Conservation (phyloP, 2,329 filamentous ascomycete species). For the Endothia cerciana region DNA sequence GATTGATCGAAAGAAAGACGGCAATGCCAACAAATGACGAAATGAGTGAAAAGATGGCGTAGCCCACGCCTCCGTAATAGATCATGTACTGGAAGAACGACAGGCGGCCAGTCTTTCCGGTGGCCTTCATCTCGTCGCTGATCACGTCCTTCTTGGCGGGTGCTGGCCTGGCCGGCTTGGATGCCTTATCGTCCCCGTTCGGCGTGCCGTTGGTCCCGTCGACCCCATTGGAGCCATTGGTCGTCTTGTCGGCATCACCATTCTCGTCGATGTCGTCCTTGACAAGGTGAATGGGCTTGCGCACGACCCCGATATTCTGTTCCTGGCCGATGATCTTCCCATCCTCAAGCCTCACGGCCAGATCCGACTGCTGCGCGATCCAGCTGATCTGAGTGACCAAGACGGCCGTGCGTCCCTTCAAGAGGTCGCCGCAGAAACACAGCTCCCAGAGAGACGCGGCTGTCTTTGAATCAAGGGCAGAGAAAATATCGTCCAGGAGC, state of each 20-base stretch:
- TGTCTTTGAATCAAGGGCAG: constrained; percentile 62
- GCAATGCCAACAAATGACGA: constrained; percentile 47
- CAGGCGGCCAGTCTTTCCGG: constrained; percentile 49
- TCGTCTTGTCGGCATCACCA: neutral
- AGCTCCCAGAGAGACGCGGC: constrained; percentile 58
- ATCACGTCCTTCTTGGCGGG: constrained; percentile 47
- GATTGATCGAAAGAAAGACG: constrained; percentile 46
- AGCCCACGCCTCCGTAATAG: constrained; percentile 52
- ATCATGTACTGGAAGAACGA: constrained; percentile 53
- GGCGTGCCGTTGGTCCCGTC: constrained; percentile 29
- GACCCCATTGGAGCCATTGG: constrained; percentile 35
- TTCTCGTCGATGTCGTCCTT: constrained; percentile 41
- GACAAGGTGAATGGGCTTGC: constrained; percentile 49
- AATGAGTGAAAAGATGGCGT: constrained; percentile 45
- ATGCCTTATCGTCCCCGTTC: constrained; percentile 35
- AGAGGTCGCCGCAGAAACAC: constrained; percentile 60
- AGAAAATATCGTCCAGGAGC: constrained; percentile 63
- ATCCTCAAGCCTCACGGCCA: constrained; percentile 50
- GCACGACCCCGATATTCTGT: constrained; percentile 49
- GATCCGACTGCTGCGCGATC: constrained; percentile 55
- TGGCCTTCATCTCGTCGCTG: constrained; percentile 51
- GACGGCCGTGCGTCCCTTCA: constrained; percentile 58
- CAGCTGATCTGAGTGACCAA: constrained; percentile 61
- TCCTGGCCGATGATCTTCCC: constrained; percentile 47
- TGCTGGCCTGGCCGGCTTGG: constrained; percentile 45